These are phyloP conservation scores for Tolypocladium pustulatum DNA, from an alignment of 2,329 filamentous ascomycete species.

Conservation along the genomic window DNA sequence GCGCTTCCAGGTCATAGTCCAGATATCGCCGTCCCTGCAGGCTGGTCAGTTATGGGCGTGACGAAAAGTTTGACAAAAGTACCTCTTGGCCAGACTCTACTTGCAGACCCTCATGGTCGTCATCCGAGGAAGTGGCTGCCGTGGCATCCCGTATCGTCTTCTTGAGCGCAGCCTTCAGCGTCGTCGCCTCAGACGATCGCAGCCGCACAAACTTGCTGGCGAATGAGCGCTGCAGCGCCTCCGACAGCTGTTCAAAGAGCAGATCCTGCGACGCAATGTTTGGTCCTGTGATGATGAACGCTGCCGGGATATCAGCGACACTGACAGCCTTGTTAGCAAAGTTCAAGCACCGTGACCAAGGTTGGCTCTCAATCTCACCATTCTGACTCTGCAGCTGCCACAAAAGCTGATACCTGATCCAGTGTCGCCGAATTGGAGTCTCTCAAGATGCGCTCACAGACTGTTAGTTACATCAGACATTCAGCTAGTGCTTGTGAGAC, in stretches of 20 bases:
- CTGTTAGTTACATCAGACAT: background rate
- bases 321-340: conserved; percentile 13
- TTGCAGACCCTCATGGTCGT: conserved; percentile 47
- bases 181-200: conserved; percentile 60
- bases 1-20: conserved; percentile 67
- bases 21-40: conserved; percentile 52
- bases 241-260: conserved; percentile 60
- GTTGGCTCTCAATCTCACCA: conserved; percentile 13
- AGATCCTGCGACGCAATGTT: conserved; percentile 67
- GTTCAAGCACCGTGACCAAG: background rate
- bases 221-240: conserved; percentile 35
- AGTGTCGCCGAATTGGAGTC: conserved; percentile 52
- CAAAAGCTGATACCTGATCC: conserved; percentile 45
- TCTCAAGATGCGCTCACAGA: conserved; percentile 39
- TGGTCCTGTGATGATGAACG: conserved; percentile 66
- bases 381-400: conserved; percentile 26
- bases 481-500: background rate
- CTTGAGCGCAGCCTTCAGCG: conserved; percentile 63
- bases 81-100: conserved; percentile 36
- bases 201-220: conserved; percentile 53
- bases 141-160: conserved; percentile 61
- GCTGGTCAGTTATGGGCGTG: background rate
- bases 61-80: conserved; percentile 11
- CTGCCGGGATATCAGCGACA: conserved; percentile 49
- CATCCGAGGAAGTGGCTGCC: conserved; percentile 19